Percentiles rank a stretch among this genome's conserved stretches.
Evolutionary conservation across 306 rosid species (phyloP).

Genomic region (Sophora flavescens): DNA sequence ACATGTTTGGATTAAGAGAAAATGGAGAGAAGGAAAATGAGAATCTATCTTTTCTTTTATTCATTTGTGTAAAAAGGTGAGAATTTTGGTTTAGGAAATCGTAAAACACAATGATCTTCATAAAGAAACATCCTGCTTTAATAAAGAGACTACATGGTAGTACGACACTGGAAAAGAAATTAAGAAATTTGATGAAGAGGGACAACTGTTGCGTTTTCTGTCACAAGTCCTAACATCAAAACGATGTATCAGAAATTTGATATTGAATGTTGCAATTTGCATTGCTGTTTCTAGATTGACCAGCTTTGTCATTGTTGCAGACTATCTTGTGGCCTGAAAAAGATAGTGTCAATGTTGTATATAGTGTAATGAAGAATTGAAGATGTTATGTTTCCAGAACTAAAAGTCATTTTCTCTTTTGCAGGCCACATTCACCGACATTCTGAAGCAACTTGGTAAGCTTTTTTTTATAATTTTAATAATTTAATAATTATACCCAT

Average conservation of each 20-base stretch:
- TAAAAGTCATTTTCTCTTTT: conserved; percentile 36
- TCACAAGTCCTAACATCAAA: too few species aligned
- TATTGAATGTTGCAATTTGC: conserved; percentile 3
- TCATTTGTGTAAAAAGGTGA: background rate
- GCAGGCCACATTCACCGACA: conserved; percentile 99
- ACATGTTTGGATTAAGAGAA: background rate
- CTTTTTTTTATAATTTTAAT: background rate
- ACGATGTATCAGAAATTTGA: background rate
- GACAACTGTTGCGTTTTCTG: background rate
- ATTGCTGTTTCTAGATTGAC: conserved; percentile 9
- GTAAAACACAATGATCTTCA: background rate
- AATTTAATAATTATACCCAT: background rate
- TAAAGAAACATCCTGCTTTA: background rate
- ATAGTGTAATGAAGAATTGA: background rate
- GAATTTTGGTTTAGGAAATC: background rate
- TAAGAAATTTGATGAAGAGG: background rate
- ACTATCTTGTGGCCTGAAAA: conserved; percentile 13
- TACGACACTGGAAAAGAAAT: background rate
- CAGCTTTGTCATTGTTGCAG: conserved; percentile 28
- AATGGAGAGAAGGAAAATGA: background rate
- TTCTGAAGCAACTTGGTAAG: conserved; percentile 88
- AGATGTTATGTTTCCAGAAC: conserved; percentile 3
- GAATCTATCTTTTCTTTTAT: background rate
- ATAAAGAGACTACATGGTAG: background rate
- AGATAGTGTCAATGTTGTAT: background rate